These are phyloP conservation scores for Erysiphe pulchra DNA, from an alignment of 2,329 filamentous ascomycete genomes.

Conservation along the genomic window DNA sequence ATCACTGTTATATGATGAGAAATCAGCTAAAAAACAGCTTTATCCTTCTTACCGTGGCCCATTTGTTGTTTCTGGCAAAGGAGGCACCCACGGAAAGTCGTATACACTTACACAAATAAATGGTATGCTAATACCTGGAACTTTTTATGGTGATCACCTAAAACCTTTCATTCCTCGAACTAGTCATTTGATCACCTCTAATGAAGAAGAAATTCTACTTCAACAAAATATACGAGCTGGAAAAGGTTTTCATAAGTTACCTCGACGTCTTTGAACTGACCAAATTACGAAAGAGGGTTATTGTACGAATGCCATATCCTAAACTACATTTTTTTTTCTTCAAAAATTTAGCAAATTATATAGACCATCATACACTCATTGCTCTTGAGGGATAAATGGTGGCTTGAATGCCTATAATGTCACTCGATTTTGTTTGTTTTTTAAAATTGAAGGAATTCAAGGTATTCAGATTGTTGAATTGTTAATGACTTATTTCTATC, in stretches of 20 bases:
- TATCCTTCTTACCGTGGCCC: neutral
- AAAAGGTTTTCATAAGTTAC: neutral
- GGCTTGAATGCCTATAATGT: neutral
- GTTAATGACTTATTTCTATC: neutral
- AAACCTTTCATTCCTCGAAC: neutral
- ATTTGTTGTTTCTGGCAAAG: neutral
- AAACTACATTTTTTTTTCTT: neutral
- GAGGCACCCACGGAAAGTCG: neutral
- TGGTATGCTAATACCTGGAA: neutral
- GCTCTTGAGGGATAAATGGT: neutral
- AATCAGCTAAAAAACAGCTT: slow-evolving; percentile 1
- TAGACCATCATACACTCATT: neutral
- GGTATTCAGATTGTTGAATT: neutral
- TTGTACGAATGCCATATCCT: neutral
- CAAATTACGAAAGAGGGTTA: neutral
- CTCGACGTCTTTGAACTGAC: neutral
- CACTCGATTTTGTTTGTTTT: neutral
- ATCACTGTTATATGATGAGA: neutral
- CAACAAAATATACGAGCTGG: neutral
- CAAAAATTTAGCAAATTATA: neutral
- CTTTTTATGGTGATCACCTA: neutral
- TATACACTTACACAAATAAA: neutral
- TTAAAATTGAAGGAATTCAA: neutral
- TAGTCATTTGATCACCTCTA: neutral
- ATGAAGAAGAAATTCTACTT: neutral